These are phyloP conservation scores for Cymbopogon flexuosus DNA, from an alignment of 202 grass and related monocot genomes.

Conservation along the genomic window DNA sequence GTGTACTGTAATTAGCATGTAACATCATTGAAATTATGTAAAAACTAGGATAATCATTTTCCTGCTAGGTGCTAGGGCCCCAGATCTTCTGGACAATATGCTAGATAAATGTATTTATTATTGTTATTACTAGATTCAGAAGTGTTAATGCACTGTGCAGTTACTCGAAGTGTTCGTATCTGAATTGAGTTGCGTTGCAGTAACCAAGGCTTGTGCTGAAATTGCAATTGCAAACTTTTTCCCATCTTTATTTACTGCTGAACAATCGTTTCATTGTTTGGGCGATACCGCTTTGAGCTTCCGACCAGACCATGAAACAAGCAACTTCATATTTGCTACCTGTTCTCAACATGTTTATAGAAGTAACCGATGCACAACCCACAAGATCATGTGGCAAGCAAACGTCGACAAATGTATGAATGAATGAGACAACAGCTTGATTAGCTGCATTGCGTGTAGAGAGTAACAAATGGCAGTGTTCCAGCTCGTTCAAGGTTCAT, in stretches of 20 bases:
- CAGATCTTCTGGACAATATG: not conserved
- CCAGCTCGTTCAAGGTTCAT: not conserved
- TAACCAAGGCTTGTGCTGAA: not conserved
- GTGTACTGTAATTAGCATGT: not conserved
- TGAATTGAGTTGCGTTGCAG: not conserved
- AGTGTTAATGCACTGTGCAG: not conserved
- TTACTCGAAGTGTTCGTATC: no score
- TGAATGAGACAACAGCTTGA: constrained; percentile 9
- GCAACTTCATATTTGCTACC: not conserved
- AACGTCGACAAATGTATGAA: not conserved
- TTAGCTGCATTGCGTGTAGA: not conserved
- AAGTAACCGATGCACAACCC: not conserved
- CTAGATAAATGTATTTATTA: not conserved
- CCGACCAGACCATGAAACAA: not conserved
- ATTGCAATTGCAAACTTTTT: not conserved
- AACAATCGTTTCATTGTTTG: not conserved
- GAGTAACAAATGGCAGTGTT: constrained; percentile 10
- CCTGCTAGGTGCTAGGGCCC: not conserved
- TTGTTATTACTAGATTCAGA: not conserved
- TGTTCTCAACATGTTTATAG: not conserved
- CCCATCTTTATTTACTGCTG: not conserved
- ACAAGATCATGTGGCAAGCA: not conserved
- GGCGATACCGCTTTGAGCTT: not conserved
- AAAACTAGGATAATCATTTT: not conserved
- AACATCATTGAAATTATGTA: not conserved